Evolutionary conservation across 805 yeast genomes (phyloP).

Genomic region (Saccharomycopsis lassenensis): DNA sequence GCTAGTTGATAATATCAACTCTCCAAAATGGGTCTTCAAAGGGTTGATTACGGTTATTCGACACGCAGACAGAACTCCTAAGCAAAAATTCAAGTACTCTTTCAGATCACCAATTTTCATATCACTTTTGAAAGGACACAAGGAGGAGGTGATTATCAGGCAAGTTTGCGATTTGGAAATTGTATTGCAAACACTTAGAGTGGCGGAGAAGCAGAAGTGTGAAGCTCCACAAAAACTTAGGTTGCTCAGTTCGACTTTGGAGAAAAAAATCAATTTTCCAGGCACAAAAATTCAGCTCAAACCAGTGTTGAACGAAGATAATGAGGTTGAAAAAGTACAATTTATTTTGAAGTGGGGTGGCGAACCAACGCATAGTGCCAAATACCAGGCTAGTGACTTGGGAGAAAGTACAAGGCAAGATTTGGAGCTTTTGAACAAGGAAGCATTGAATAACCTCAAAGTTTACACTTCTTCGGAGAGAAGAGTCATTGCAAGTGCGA

Average conservation of each 20-base stretch:
- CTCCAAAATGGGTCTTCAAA: constrained; percentile 94
- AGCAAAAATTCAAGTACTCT: constrained; percentile 93
- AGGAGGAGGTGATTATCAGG: constrained; percentile 90
- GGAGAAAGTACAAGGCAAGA: constrained; percentile 96
- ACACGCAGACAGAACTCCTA: constrained; percentile 98
- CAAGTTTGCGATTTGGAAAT: constrained; percentile 78
- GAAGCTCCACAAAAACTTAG: constrained; percentile 74
- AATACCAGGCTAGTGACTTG: constrained; percentile 85
- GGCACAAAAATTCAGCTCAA: constrained; percentile 95
- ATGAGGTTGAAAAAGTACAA: constrained; percentile 87
- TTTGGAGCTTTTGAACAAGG: constrained; percentile 71
- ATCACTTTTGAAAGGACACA: constrained; percentile 83
- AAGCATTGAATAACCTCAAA: constrained; percentile 73
- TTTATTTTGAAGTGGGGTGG: constrained; percentile 98
- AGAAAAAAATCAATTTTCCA: constrained; percentile 80
- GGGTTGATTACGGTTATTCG: constrained; percentile 86
- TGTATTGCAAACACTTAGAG: constrained; percentile 72
- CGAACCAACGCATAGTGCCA: constrained; percentile 96
- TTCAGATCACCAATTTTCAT: constrained; percentile 81
- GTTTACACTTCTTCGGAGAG: constrained; percentile 90
- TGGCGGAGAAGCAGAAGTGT: constrained; percentile 66
- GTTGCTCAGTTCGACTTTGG: constrained; percentile 73
- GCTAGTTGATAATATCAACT: no score
- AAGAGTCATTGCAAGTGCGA: constrained; percentile 88
- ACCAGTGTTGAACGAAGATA: constrained; percentile 60